phyloP scores from a whole-genome alignment of 2,329 filamentous ascomycete species.

The Tolypocladium nubicola region DNA sequence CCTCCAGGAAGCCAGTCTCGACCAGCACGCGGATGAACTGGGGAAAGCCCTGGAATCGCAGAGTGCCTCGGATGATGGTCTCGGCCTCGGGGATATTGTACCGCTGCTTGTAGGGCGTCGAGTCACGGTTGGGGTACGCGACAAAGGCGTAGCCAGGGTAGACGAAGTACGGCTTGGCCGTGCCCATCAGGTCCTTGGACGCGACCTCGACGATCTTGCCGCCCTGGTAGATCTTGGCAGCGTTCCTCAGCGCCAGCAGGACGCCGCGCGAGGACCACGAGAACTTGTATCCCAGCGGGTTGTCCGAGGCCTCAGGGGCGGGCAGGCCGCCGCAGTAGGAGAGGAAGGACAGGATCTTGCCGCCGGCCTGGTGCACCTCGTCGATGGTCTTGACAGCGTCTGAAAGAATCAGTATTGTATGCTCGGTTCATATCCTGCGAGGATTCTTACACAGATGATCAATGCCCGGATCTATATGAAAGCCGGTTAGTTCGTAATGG shows the following conservation, averaged over 20 bases:
- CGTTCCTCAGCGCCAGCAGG: conserved; percentile 74
- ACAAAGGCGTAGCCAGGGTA: conserved; percentile 81
- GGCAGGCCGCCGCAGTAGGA: conserved; percentile 78
- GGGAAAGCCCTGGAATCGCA: conserved; percentile 83
- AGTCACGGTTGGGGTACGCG: conserved; percentile 89
- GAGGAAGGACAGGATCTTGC: conserved; percentile 74
- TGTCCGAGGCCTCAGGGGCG: conserved; percentile 64
- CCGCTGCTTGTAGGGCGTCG: conserved; percentile 73
- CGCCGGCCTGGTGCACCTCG: conserved; percentile 76
- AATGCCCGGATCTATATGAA: conserved; percentile 49
- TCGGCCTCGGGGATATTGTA: conserved; percentile 91
- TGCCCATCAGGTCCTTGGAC: conserved; percentile 64
- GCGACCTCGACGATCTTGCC: conserved; percentile 61
- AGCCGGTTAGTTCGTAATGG: background rate
- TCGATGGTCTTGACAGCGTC: conserved; percentile 83
- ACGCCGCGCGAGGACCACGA: conserved; percentile 74
- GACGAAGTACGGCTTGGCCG: conserved; percentile 82
- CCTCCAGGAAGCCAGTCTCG: conserved; percentile 79
- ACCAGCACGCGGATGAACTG: conserved; percentile 82
- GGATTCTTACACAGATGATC: conserved; percentile 44
- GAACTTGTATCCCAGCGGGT: conserved; percentile 87
- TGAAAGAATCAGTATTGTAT: conserved; percentile 18
- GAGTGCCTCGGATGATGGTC: conserved; percentile 71
- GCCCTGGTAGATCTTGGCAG: conserved; percentile 73
- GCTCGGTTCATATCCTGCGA: background rate